Evolutionary conservation across 2,329 filamentous ascomycete species (phyloP), one percentile per base, ranked within the genome.

Genomic region (Fusarium nelsonii): DNA sequence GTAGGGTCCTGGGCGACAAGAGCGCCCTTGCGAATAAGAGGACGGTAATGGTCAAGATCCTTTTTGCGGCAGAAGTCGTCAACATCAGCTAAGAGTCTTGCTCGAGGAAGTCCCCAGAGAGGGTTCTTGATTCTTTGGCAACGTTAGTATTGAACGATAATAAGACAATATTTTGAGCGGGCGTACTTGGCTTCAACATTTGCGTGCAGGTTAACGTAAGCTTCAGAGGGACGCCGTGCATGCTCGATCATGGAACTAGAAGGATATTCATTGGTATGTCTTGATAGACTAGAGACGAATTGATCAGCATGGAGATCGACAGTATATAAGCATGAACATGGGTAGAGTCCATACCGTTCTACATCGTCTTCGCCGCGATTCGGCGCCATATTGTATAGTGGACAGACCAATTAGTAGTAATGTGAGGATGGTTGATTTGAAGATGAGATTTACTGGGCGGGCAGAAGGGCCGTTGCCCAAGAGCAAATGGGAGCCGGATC

Each of bases 1-100:
- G 81, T 80, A 0, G 91, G 91, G 70, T 90, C 88, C 76, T 92
- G 91, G 4, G 92, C 92, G 18, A 94, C 86, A 12, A 95, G 83
- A 5, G 92, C 92, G 34, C 91, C 92, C 72, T 90, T 90, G 52
- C 86, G 83, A 52, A 94, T 83, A 16, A 91, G 75, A 5, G 81
- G 79, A 4, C 88, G 79, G 68, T 90, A 84, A 55, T 90, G 86
- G 3, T 81, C 78, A 28, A 94, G 82, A 26, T 84, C 84, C 69
- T 90, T 86, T 41, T 84, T 79, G 15, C 81, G 80, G 39, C 89
- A 90, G 73, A 92, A 92, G n/a, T 82, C 81, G 52, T 88, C 83
- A 33, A 89, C 89, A 52, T 88, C 81, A 37, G 76, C 74, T 56
- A 89, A 78, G 9, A 90, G 82, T 82, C 81, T 68, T 80, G 76